Percentiles rank a stretch among this genome's conserved stretches.
phyloP scores from a whole-genome alignment of 2,329 filamentous ascomycete genomes.

The Diaporthe sp. region DNA sequence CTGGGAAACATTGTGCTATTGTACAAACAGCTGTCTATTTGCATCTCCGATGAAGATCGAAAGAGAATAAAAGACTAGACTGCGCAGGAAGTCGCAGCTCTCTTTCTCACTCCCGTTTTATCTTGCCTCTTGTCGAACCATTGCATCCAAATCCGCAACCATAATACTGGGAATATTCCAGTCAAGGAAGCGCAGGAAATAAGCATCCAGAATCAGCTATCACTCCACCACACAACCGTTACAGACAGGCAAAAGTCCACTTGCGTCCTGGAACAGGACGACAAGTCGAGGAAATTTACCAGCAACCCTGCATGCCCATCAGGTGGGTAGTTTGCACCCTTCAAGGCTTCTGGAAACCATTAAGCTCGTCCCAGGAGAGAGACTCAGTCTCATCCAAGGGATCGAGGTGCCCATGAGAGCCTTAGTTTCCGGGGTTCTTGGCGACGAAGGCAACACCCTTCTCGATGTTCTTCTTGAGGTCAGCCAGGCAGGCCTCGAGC shows the following conservation, averaged over 20 bases:
- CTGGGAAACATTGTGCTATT: constrained; percentile 19
- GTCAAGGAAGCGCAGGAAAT: constrained; percentile 8
- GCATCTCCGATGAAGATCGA: constrained; percentile 24
- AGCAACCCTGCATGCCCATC: constrained; percentile 1
- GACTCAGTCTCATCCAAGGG: not conserved
- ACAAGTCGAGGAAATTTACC: not conserved
- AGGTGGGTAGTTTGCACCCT: not conserved
- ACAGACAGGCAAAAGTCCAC: constrained; percentile 5
- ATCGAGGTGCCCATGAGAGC: not conserved
- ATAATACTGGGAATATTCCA: constrained; percentile 11
- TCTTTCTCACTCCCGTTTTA: constrained; percentile 14
- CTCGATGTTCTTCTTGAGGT: constrained; percentile 94
- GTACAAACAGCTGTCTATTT: constrained; percentile 37
- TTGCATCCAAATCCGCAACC: constrained; percentile 27
- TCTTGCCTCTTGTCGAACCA: constrained; percentile 21
- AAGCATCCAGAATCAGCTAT: constrained; percentile 10
- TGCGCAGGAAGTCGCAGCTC: constrained; percentile 33
- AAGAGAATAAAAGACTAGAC: constrained; percentile 35
- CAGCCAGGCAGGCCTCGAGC: constrained; percentile 84
- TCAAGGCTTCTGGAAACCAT: not conserved
- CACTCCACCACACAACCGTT: not conserved
- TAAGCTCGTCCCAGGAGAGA: not conserved
- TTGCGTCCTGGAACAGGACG: not conserved
- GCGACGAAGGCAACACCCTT: constrained; percentile 81
- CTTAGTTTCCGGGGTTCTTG: constrained; percentile 71